Evolutionary conservation across 345 rosid genomes (phyloP).

Genomic region (Cochlearia excelsa): DNA sequence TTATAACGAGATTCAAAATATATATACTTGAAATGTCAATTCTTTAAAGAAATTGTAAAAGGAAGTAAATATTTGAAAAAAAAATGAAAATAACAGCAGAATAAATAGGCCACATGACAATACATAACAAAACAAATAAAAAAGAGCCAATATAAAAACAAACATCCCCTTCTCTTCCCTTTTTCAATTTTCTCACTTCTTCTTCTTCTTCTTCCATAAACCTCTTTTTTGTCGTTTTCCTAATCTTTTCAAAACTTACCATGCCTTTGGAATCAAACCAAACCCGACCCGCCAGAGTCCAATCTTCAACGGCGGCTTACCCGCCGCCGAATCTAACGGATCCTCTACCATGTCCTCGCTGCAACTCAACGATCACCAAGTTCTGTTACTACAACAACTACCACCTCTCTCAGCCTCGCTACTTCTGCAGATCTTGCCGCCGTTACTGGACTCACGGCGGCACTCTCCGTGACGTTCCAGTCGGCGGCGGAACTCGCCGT

Average conservation of each 20-base stretch:
- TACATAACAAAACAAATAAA: too few species aligned
- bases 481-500: constrained; percentile 86
- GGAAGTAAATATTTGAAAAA: too few species aligned
- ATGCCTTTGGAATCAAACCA: constrained; percentile 53
- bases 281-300: constrained; percentile 36
- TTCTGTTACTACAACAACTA: constrained; percentile 98
- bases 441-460: constrained; percentile 99
- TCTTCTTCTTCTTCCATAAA: constrained; percentile 19
- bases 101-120: too few species aligned
- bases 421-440: constrained; percentile 93
- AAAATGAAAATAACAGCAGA: too few species aligned
- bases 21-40: too few species aligned
- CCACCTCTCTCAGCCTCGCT: constrained; percentile 96
- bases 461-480: constrained; percentile 68
- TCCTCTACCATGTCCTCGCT: constrained; percentile 81
- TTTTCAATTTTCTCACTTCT: constrained; percentile 8
- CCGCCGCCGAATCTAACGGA: constrained; percentile 60
- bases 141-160: not conserved
- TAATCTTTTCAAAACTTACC: not conserved
- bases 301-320: constrained; percentile 40
- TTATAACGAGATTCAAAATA: too few species aligned
- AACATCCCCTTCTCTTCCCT: constrained; percentile 29
- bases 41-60: too few species aligned
- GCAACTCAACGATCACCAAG: constrained; percentile 82
- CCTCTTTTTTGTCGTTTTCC: constrained; percentile 12